Base-by-base conservation (phyloP, 768 basidiomycete species). In the Vararia minispora region DNA sequence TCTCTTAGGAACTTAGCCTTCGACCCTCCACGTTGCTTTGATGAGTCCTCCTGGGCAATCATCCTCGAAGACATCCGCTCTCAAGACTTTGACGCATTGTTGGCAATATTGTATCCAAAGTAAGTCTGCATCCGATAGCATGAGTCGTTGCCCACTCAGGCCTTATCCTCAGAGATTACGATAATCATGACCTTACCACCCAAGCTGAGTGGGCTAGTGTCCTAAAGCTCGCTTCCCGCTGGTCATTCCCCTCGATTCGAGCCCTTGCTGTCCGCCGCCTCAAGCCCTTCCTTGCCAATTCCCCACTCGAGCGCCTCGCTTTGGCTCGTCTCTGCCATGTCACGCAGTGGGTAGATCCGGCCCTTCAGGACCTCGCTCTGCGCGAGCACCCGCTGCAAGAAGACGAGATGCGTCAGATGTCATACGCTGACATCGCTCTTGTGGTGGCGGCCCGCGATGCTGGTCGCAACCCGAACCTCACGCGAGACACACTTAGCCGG, bases 201-300 rank as follows among this genome's bases (percentile, higher is more conserved):
- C 29, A 41, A 12, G 46, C 44, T 12, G 40, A 46, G 21, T 51
- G 49, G 49, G 43, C 35, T n/a, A 37, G 42, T 1, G 45, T 51
- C 3, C 42, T 51, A 10, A 41, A 32, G 12, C 44, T 51, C 13
- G 37, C 50, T 26, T 35, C 41, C 2, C 34, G 33, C 13, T 51
- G 50, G 50, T 37, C 33, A 6, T 51, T 51, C 24, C 17, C 39
- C 4, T 43, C 40, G 10, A 39, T 47, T 29, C 50, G 50, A 8
- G 41, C 36, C 20, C 42, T 50, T 5, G 42, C 50, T 2, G 27
- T 49, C 30, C 24, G 28, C 26, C 37, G 30, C 3, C 44, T 48
- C n/a, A 35, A 41, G 2, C n/a, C n/a, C n/a, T n/a, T n/a, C n/a
- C 39, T 44, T 7, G 28, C 35, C 7, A 41, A 46, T 17, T 48